Evolutionary conservation across 2,329 filamentous ascomycete species (phyloP).

Genomic region (Cryphonectria parasitica): DNA sequence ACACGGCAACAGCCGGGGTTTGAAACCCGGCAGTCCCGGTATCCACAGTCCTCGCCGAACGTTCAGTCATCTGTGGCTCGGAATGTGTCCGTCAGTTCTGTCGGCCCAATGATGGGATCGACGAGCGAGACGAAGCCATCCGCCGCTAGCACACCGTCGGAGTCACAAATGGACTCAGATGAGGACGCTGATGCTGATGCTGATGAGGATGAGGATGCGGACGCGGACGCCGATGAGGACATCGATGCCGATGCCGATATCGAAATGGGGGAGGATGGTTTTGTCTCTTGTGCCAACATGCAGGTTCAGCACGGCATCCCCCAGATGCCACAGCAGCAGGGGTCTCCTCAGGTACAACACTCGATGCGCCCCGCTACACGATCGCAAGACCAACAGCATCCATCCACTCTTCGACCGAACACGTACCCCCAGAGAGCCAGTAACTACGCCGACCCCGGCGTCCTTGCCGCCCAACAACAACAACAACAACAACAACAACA

Average conservation of each 20-base stretch:
- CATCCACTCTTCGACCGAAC: constrained; percentile 17
- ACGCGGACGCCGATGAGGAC: constrained; percentile 20
- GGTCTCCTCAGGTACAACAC: constrained; percentile 12
- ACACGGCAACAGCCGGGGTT: constrained; percentile 32
- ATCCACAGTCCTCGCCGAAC: constrained; percentile 42
- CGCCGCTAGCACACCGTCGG: constrained; percentile 19
- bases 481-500: not conserved
- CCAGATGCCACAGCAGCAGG: constrained; percentile 19
- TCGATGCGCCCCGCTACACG: constrained; percentile 4
- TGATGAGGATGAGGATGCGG: constrained; percentile 17
- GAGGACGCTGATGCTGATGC: constrained; percentile 23
- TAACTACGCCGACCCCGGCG: constrained; percentile 8
- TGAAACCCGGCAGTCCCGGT: constrained; percentile 32
- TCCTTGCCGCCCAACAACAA: constrained; percentile 24
- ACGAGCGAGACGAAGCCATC: constrained; percentile 28
- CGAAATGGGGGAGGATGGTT: constrained; percentile 16
- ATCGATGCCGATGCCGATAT: constrained; percentile 26
- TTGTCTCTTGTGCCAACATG: constrained; percentile 19
- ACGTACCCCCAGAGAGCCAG: constrained; percentile 19
- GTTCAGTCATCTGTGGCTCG: constrained; percentile 23
- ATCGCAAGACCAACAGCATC: constrained; percentile 18
- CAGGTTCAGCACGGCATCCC: constrained; percentile 12
- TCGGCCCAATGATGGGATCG: constrained; percentile 14
- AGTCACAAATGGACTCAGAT: constrained; percentile 22
- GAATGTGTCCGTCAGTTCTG: constrained; percentile 17